phyloP scores from a whole-genome alignment of 495 filamentous ascomycete genomes.

The Podospora anserina region DNA sequence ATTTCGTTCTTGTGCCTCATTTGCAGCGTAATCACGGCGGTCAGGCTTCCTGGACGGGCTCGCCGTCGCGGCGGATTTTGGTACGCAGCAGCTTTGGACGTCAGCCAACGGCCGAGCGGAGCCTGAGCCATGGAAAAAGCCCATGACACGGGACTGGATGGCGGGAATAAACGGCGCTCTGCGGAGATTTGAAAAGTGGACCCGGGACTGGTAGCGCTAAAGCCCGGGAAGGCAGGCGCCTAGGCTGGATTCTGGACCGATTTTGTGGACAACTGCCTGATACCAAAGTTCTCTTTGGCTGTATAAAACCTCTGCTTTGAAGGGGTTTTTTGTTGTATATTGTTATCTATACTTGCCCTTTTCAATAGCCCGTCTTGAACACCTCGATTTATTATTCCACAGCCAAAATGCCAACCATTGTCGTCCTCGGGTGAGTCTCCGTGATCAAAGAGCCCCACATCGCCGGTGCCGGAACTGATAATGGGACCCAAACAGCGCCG shows the following conservation, averaged over 20 bases:
- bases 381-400: background rate
- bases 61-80: background rate
- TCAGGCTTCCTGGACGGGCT: background rate
- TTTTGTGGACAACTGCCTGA: background rate
- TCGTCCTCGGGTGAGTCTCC: conserved; percentile 57
- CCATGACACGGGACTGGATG: background rate
- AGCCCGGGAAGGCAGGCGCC: background rate
- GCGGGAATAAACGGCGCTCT: background rate
- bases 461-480: background rate
- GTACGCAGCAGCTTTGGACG: background rate
- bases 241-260: background rate
- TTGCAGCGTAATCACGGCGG: no score
- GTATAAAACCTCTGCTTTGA: background rate
- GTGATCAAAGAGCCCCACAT: background rate
- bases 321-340: background rate
- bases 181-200: background rate
- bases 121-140: background rate
- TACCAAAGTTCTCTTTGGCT: background rate
- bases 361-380: background rate
- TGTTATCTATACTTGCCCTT: background rate
- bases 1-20: no score
- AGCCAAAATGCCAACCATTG: conserved; percentile 51
- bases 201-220: background rate
- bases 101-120: background rate
- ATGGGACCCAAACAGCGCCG: conserved; percentile 59